Percentiles rank a stretch among this genome's conserved stretches.
Conservation (phyloP, 1,284 basidiomycete genomes). For the Vanrija humicola region DNA sequence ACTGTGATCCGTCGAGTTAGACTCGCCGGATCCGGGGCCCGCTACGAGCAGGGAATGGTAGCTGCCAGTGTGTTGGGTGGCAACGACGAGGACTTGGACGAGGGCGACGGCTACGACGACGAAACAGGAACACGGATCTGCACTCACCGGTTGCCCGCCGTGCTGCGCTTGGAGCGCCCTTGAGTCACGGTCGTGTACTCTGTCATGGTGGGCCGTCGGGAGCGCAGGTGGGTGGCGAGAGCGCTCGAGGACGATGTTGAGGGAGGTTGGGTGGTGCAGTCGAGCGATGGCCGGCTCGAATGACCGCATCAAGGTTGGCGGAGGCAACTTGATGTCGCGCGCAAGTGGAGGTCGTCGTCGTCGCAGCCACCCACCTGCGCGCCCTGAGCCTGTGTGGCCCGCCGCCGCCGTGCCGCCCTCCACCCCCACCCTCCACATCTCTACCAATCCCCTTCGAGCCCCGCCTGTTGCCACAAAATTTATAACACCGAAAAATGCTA, state of each 20-base stretch:
- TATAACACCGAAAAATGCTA: no score
- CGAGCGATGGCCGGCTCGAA: no score
- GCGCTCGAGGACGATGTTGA: not conserved
- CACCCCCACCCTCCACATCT: no score
- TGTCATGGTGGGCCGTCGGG: no score
- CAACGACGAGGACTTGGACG: not conserved
- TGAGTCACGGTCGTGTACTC: conserved; percentile 27
- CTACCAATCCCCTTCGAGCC: no score
- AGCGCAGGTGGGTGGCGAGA: not conserved
- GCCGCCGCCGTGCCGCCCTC: no score
- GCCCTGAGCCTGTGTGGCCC: no score
- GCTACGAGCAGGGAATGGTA: no score
- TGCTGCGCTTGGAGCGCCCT: conserved; percentile 38
- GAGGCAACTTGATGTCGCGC: not conserved
- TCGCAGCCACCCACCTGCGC: not conserved
- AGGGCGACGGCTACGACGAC: not conserved
- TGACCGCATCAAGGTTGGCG: not conserved
- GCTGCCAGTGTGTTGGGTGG: not conserved
- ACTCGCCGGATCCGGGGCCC: no score
- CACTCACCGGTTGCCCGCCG: conserved; percentile 45
- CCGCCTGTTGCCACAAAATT: no score
- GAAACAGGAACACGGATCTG: not conserved
- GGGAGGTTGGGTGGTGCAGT: no score
- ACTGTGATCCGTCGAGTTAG: not conserved
- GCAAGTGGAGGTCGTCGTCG: not conserved